Base-by-base conservation (phyloP, 1,139 yeast species). In the Blastobotrys niveus region DNA sequence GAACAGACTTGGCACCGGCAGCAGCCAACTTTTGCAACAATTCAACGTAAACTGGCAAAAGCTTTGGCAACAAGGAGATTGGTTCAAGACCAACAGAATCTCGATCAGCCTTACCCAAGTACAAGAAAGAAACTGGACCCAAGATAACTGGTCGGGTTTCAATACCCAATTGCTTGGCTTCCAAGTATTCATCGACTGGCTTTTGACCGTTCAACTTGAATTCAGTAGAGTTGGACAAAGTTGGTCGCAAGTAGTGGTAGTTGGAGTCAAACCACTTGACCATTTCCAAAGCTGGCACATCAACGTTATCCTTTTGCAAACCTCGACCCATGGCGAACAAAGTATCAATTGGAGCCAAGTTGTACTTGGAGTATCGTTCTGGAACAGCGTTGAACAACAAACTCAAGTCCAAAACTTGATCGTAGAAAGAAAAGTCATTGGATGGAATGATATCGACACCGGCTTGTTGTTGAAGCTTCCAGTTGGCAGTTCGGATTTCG, bases 291-390 rank as follows among this genome's bases (percentile, higher is more conserved):
- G 98, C 98, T 56, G 97, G 91, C 52, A 91, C 98, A 71, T 93
- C 98, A 60, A 91, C 96, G 58, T 95, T 95, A 59, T 83, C 77
- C 74, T 93, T 86, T 78, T 93, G 98, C 69, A 91, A 80, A 81
- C 98, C 98, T 80, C 98, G 88, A 72, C 97, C 98, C 98, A 91
- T 93, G 65, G 98, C 98, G 68, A 91, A 91, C 65, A 86, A 74
- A 55, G 88, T 87, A 71, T 91, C 98, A 62, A 91, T 77, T 68
- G 89, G 82, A 55, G 89, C 80, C 67, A 91, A 80, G 64, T 83
- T 80, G 73, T 77, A 86, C 77, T 91, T 85, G 72, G 89, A 76
- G 83, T 91, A 91, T 74, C 97, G 84, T 62, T 86, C 94, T 66
- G 98, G 98, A 66, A 91, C 79, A 59, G 82, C 96, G 65, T 91